phyloP scores from a whole-genome alignment of 495 filamentous ascomycete species.

The Talaromyces ruber region DNA sequence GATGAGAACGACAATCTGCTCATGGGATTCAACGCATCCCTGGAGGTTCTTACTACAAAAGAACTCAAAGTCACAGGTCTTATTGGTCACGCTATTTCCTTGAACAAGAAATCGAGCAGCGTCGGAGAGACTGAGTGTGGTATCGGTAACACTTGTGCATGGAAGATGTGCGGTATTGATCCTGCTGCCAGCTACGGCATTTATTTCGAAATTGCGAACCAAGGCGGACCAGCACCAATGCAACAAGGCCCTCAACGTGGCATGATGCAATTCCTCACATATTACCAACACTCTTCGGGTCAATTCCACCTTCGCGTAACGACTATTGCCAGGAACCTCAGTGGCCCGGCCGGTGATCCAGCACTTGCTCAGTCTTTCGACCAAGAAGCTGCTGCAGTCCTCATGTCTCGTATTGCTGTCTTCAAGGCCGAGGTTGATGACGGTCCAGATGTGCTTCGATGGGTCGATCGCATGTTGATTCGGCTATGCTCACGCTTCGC shows the following conservation, averaged over 20 bases:
- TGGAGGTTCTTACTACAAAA: slow-evolving; percentile 96
- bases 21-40: slow-evolving; percentile 97
- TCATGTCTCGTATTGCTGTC: slow-evolving; percentile 97
- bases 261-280: slow-evolving; percentile 98
- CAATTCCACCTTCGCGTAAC: slow-evolving; percentile 95
- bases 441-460: slow-evolving; percentile 95
- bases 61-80: slow-evolving; percentile 97
- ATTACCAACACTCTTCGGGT: slow-evolving; percentile 96
- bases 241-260: slow-evolving; percentile 83
- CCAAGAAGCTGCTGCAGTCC: slow-evolving; percentile 93
- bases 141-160: slow-evolving; percentile 97
- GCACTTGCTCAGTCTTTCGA: slow-evolving; percentile 97
- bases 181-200: slow-evolving; percentile 88
- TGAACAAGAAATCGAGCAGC: slow-evolving; percentile 96
- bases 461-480: slow-evolving; percentile 99
- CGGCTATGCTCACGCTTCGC: slow-evolving; percentile 93
- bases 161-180: slow-evolving; percentile 99
- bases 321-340: slow-evolving; percentile 84
- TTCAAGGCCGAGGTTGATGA: slow-evolving; percentile 99
- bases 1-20: slow-evolving; percentile 88
- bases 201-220: slow-evolving; percentile 96
- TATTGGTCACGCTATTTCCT: slow-evolving; percentile 90
- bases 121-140: slow-evolving; percentile 98
- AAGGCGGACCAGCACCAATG: slow-evolving; percentile 79
- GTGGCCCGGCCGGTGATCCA: slow-evolving; percentile 93